Conservation (phyloP, 306 rosid genomes). For the Datisca glomerata region DNA sequence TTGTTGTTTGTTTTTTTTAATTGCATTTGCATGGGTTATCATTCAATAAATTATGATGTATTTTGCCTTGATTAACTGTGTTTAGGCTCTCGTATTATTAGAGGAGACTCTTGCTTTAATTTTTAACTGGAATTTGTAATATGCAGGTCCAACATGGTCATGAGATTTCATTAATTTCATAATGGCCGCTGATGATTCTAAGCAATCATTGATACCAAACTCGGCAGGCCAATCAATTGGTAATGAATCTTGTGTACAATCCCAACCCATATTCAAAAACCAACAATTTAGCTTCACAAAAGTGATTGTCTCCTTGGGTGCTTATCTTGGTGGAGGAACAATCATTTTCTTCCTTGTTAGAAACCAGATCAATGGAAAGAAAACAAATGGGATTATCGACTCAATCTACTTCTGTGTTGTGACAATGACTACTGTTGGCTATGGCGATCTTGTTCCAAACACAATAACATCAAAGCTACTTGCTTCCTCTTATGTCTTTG, state of each 20-base stretch:
- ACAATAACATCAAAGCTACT: conserved; percentile 51
- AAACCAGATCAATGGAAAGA: conserved; percentile 40
- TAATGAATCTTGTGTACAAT: conserved; percentile 9
- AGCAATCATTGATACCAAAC: conserved; percentile 38
- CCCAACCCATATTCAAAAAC: conserved; percentile 5
- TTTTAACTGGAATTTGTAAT: conserved; percentile 6
- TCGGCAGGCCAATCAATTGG: conserved; percentile 18
- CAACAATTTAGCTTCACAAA: conserved; percentile 28
- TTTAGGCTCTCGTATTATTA: no score
- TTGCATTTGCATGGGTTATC: no score
- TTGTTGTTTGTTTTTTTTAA: no score
- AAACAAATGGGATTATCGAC: conserved; percentile 57
- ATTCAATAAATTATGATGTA: no score
- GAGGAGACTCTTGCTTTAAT: no score
- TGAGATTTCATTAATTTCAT: conserved; percentile 8
- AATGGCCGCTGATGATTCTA: conserved; percentile 46
- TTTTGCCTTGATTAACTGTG: no score
- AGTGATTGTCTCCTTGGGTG: conserved; percentile 26
- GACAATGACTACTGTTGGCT: conserved; percentile 86
- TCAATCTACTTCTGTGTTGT: conserved; percentile 75
- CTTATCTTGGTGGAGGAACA: conserved; percentile 58
- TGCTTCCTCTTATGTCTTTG: conserved; percentile 64
- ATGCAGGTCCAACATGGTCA: conserved; percentile 9
- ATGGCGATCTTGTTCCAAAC: conserved; percentile 78
- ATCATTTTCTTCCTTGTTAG: conserved; percentile 50